Evolutionary conservation across 192 early-diverging fungal genomes (phyloP), one percentile per base, ranked within the genome.

Genomic region (Allomyces arbusculus): DNA sequence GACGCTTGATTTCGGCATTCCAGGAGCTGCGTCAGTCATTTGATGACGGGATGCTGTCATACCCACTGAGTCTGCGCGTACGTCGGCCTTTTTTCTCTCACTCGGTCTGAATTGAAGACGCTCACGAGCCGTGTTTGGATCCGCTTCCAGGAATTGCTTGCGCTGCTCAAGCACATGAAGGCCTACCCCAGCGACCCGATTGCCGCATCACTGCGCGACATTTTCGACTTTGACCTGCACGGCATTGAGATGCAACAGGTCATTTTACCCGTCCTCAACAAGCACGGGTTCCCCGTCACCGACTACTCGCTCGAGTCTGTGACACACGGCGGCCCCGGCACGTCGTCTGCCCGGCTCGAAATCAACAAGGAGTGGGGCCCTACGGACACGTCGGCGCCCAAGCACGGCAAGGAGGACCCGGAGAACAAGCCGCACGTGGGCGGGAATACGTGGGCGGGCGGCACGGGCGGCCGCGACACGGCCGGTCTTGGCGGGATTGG

Each of bases 161-260:
- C 12, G 16, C 50, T 58, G 16, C 16, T 58, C 50, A 14, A n/a
- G 5, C 50, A 58, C 50, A 58, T 45, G 10, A 22, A 64, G 70
- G 73, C 70, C 23, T 91, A 82, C 65, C 81, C 84, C 23, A 79
- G 82, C 45, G 87, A 90, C 64, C 75, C 79, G 23, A 78, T 89
- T 40, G 80, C 81, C 24, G 75, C 79, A 26, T 81, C 84, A 20
- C 73, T 91, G 10, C 79, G 83, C 63, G 89, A 91, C 65, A 84
- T 91, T 0, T 88, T 91, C 73, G 89, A 91, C 69, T 89, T 89
- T 71, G 89, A 91, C 72, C 79, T 88, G 67, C 84, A 87, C 61
- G 80, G 83, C 58, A 74, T 80, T 8, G 82, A 77, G 55, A 81
- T 82, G 10, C 84, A 86, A 68, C 82, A 84, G 43, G 50, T 58